A percentile compares a stretch with the other conserved stretches of the same genome.
Conservation (phyloP, 352 stramenopile genomes). For the Phytophthora pini region DNA sequence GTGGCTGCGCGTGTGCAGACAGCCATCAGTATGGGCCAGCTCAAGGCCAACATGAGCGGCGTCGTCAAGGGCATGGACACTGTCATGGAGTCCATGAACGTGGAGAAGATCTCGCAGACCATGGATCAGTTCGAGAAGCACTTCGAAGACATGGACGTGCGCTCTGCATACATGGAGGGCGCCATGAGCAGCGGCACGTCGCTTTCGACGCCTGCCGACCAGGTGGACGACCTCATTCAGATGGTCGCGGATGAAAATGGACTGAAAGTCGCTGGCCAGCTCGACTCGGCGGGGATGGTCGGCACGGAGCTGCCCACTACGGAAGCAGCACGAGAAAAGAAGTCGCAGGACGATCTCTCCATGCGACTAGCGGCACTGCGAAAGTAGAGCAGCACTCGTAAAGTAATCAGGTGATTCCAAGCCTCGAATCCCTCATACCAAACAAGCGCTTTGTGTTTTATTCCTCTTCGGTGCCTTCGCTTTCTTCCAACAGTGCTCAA, state of each 20-base stretch:
- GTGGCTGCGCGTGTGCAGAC: conserved; percentile 97
- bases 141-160: conserved; percentile 99
- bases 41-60: conserved; percentile 96
- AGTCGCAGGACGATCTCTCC: conserved; percentile 84
- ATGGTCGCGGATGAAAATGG: conserved; percentile 98
- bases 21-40: conserved; percentile 95
- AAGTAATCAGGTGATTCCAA: conserved; percentile 4
- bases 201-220: conserved; percentile 95
- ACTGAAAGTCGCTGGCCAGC: conserved; percentile 93
- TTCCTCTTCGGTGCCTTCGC: no score
- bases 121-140: conserved; percentile 99
- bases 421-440: neutral
- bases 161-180: conserved; percentile 97
- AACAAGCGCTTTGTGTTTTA: no score
- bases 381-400: conserved; percentile 45
- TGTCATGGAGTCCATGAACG: conserved; percentile 97
- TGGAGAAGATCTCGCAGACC: conserved; percentile 96
- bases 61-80: conserved; percentile 98
- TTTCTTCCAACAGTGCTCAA: no score
- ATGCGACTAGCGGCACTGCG: conserved; percentile 82
- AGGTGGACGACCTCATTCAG: conserved; percentile 98
- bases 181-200: conserved; percentile 97
- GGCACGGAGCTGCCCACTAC: conserved; percentile 67
- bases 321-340: conserved; percentile 80
- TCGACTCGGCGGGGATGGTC: conserved; percentile 93